Base-by-base conservation (phyloP, 2,329 filamentous ascomycete genomes). In the Podosphaera aphanis region DNA sequence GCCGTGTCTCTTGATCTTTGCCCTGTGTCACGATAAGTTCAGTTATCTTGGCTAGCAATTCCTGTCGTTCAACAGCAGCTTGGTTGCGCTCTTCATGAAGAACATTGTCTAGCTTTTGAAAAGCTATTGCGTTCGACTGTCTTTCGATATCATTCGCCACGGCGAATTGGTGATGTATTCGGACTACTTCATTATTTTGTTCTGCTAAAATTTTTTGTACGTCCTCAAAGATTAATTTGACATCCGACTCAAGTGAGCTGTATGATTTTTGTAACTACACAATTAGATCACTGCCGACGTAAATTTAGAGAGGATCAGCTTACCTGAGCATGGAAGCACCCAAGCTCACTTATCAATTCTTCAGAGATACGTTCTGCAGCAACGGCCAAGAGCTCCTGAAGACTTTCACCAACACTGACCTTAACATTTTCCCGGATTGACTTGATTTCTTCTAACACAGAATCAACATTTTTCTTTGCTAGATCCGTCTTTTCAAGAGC, bases 391-490 rank as follows among this genome's bases (percentile, higher is more conserved):
- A 95, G 74, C 21, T 83, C 77, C 55, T 83, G 78, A 38, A 95
- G 67, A 7, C 86, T 88, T 56, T 85, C 77, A 2, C 83, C 83
- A 42, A 95, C 83, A 50, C 80, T 79, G 43, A 73, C 68, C 65
- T 94, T 94, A 44, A 95, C 83, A 45, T 83, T 78, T 59, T 93
- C 82, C 19, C 88, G 75, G 20, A 95, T 69, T n/a, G 73, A 75
- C 59, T 86, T 86, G 59, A 95, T 93, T 59, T 93, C 88, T 55
- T 90, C 83, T 8, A 98, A 68, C 1, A 93, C 79, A n/a, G 73
- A 67, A 55, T 94, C 86, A 82, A 94, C 85, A 47, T 86, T 80
- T 42, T 86, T 76, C 55, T 80, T 83, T 2, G 84, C 79, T 50
- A 70, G 67, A 20, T 70, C 66, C 47, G 77, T 80, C 55, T 81